These are phyloP conservation scores for Fusarium sp. DNA, from an alignment of 2,329 filamentous ascomycete species.

Conservation along the genomic window DNA sequence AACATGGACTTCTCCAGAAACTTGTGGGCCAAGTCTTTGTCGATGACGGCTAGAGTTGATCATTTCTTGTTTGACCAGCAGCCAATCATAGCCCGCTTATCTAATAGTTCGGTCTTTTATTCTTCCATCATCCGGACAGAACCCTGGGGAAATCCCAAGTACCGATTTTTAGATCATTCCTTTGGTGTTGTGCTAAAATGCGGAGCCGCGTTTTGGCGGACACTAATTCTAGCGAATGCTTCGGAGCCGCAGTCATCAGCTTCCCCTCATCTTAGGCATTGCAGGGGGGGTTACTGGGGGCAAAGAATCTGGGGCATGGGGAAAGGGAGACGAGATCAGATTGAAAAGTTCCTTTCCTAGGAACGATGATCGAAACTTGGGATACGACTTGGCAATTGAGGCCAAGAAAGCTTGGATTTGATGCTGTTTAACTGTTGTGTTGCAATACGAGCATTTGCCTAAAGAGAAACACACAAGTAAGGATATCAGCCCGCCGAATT, in stretches of 20 bases:
- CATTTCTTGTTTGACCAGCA: not conserved
- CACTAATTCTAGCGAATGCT: slow-evolving; percentile 24
- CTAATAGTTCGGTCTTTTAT: slow-evolving; percentile 2
- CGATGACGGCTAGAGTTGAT: slow-evolving; percentile 35
- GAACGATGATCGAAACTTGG: not conserved
- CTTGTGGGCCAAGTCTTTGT: slow-evolving; percentile 20
- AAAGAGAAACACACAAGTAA: not conserved
- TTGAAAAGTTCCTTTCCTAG: not conserved
- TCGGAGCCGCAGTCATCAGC: slow-evolving; percentile 47
- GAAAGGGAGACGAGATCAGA: slow-evolving; percentile 13
- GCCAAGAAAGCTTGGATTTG: not conserved
- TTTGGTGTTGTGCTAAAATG: slow-evolving; percentile 33
- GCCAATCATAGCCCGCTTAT: not conserved
- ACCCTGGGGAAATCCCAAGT: slow-evolving; percentile 7
- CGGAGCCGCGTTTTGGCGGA: slow-evolving; percentile 50
- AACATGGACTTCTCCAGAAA: slow-evolving; percentile 5
- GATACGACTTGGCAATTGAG: slow-evolving; percentile 1
- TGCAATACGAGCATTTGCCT: not conserved
- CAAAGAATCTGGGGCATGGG: slow-evolving; percentile 23
- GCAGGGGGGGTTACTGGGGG: not conserved
- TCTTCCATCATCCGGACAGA: slow-evolving; percentile 14
- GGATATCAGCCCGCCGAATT: not conserved
- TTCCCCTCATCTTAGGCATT: slow-evolving; percentile 42
- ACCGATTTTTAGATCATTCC: not conserved
- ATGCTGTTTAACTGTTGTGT: not conserved